Conservation (phyloP, 192 early-diverging fungal species). For the Podila horticola region DNA sequence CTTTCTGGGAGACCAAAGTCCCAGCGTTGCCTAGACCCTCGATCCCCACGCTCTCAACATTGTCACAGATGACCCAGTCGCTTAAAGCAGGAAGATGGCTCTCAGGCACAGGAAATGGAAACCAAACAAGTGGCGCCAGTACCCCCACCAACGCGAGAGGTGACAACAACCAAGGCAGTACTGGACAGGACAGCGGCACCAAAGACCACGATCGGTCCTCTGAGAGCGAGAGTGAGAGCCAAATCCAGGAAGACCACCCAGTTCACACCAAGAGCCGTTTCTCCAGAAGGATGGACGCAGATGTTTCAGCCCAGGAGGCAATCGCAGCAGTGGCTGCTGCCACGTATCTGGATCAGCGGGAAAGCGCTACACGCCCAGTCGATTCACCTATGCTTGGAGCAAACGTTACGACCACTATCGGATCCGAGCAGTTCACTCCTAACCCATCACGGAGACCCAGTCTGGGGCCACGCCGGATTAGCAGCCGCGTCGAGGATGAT, state of each 20-base stretch:
- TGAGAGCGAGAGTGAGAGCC: background rate
- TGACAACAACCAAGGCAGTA: background rate
- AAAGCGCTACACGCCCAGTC: background rate
- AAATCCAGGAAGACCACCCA: background rate
- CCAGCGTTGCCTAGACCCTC: constrained; percentile 33
- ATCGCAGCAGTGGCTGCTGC: constrained; percentile 27
- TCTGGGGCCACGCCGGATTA: constrained; percentile 36
- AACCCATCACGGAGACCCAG: constrained; percentile 16
- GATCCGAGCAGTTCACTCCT: background rate
- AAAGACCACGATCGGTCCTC: background rate
- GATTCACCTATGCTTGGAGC: background rate
- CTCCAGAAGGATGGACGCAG: constrained; percentile 11
- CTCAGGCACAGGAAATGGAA: constrained; percentile 3
- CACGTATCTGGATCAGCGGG: constrained; percentile 21
- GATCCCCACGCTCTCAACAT: constrained; percentile 30
- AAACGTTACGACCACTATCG: constrained; percentile 12
- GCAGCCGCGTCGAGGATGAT: constrained; percentile 37
- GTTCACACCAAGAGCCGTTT: background rate
- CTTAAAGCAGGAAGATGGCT: constrained; percentile 45
- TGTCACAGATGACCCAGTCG: constrained; percentile 43
- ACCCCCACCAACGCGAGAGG: background rate
- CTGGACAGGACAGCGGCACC: background rate
- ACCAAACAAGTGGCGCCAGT: background rate
- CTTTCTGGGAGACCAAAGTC: constrained; percentile 45
- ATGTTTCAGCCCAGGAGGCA: constrained; percentile 22